phyloP scores from a whole-genome alignment of 2,329 filamentous ascomycete genomes.

The Colletotrichum higginsianum region DNA sequence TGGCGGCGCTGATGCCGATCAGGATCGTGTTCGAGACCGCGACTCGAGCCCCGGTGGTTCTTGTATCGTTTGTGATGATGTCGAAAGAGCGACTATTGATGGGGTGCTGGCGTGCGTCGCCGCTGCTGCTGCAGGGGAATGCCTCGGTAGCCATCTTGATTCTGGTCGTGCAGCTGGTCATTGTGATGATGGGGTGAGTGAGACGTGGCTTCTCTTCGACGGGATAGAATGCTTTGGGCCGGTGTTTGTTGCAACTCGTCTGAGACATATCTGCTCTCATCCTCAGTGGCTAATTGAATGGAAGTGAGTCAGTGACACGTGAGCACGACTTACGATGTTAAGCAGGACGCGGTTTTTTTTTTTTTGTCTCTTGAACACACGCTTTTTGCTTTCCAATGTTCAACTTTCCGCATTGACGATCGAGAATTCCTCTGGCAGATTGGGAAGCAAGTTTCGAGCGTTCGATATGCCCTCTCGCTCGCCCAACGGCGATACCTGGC shows the following conservation, averaged over 20 bases:
- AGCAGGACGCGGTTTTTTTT: too few relatives aligned
- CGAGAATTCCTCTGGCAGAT: not conserved
- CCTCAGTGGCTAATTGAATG: not conserved
- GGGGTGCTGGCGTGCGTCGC: not conserved
- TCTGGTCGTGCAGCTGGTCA: not conserved
- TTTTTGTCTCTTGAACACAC: too few relatives aligned
- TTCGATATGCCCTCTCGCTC: not conserved
- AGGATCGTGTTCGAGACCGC: constrained; percentile 4
- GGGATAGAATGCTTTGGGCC: too few relatives aligned
- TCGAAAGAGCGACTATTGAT: not conserved
- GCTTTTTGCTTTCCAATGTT: too few relatives aligned
- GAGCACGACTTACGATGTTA: too few relatives aligned
- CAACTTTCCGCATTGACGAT: too few relatives aligned
- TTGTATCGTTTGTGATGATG: not conserved
- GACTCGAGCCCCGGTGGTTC: not conserved
- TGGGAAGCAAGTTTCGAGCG: not conserved
- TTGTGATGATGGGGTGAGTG: not conserved
- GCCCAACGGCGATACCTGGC: not conserved
- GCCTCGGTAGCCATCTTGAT: not conserved
- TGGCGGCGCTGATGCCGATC: not conserved
- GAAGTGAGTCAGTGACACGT: too few relatives aligned
- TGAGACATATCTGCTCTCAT: too few relatives aligned
- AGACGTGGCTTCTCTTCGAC: not conserved
- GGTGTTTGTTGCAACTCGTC: not conserved
- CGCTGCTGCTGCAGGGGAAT: not conserved